phyloP scores from a whole-genome alignment of 148 eudicot genomes.

The Nepenthes gracilis region DNA sequence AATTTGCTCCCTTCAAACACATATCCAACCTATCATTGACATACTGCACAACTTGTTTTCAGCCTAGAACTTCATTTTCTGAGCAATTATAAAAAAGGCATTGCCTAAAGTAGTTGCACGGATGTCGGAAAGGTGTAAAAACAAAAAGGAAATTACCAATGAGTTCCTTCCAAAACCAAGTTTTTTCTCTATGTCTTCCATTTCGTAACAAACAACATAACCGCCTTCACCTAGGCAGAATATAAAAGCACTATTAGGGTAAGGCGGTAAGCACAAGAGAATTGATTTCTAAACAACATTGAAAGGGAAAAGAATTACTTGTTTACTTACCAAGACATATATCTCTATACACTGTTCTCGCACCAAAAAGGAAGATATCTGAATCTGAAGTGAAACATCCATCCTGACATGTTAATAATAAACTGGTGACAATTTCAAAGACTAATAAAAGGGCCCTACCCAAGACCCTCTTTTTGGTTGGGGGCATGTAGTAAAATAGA shows the following conservation, averaged over 20 bases:
- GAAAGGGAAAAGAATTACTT: background rate
- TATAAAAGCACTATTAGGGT: conserved; percentile 5
- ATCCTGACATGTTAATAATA: conserved; percentile 32
- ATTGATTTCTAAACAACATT: background rate
- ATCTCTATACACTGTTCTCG: conserved; percentile 95
- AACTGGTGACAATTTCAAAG: background rate
- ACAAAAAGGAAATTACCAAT: conserved; percentile 36
- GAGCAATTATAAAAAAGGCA: too few species aligned
- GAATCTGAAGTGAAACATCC: conserved; percentile 97
- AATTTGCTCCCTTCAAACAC: too few species aligned
- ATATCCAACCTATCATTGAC: too few species aligned
- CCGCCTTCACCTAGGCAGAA: conserved; percentile 62
- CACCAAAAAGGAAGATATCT: conserved; percentile 92
- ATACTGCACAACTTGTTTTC: too few species aligned
- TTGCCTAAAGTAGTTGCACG: too few species aligned
- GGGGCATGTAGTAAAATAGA: too few species aligned
- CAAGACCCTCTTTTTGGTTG: background rate
- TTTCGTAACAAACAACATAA: conserved; percentile 82
- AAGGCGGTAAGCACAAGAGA: too few species aligned
- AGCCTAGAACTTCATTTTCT: too few species aligned
- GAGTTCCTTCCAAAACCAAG: conserved; percentile 88
- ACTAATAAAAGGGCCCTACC: background rate
- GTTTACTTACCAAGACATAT: conserved; percentile 75
- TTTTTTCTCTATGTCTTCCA: conserved; percentile 80
- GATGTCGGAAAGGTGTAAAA: background rate